Conservation (phyloP, 2,329 filamentous ascomycete species). For the Zymoseptoria passerinii region DNA sequence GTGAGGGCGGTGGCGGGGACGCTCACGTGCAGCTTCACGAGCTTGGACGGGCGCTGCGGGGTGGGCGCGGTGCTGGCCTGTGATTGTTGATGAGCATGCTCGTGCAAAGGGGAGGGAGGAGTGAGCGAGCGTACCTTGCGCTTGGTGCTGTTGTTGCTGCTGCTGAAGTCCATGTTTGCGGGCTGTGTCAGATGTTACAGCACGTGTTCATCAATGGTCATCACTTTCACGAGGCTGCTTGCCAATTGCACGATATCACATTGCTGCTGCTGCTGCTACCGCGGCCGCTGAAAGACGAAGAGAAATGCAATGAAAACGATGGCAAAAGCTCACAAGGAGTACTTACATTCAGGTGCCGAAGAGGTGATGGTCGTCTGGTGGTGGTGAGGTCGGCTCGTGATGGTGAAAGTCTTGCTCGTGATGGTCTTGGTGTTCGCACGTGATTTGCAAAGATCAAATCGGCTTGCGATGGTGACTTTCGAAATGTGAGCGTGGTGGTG, state of each 20-base stretch:
- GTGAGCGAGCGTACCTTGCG: neutral
- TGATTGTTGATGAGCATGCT: neutral
- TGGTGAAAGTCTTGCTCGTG: neutral
- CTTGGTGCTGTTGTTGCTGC: neutral
- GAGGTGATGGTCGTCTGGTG: neutral
- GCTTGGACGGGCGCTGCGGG: neutral
- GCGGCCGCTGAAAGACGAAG: neutral
- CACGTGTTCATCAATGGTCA: neutral
- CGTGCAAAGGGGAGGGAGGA: neutral
- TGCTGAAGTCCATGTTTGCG: neutral
- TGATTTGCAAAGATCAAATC: neutral
- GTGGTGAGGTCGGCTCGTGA: neutral
- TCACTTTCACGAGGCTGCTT: neutral
- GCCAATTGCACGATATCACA: neutral
- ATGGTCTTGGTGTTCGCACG: neutral
- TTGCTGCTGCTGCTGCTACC: neutral
- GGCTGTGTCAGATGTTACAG: neutral
- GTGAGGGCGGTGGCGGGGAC: neutral
- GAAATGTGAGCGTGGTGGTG: neutral
- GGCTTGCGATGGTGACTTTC: neutral
- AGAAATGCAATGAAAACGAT: neutral
- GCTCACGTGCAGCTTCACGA: neutral
- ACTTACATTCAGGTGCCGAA: neutral
- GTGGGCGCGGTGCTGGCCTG: neutral
- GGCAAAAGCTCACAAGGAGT: neutral